Evolutionary conservation across 2,329 filamentous ascomycete species (phyloP).

Genomic region (Tricladium varicosporioides): DNA sequence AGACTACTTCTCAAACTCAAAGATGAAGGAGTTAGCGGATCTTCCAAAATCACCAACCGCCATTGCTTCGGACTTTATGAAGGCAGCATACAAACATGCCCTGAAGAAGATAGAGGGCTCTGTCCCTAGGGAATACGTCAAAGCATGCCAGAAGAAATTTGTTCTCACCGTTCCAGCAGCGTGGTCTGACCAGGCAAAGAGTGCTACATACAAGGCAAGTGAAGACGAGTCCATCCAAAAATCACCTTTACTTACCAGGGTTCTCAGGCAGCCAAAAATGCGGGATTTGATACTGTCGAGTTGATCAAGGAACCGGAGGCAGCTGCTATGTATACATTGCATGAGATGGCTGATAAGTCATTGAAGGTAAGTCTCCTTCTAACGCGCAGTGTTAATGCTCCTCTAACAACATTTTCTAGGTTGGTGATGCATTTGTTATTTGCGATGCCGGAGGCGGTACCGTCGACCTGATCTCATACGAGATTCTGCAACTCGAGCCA

Average conservation of each 20-base stretch:
- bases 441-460: conserved; percentile 35
- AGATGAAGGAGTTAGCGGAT: conserved; percentile 34
- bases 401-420: conserved; percentile 14
- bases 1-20: conserved; percentile 13
- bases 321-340: conserved; percentile 18
- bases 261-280: conserved; percentile 18
- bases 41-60: conserved; percentile 48
- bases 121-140: conserved; percentile 42
- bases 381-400: too few species aligned
- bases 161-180: conserved; percentile 58
- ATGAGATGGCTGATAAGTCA: conserved; percentile 4
- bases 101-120: conserved; percentile 42
- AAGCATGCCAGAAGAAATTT: conserved; percentile 48
- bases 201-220: conserved; percentile 47
- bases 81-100: conserved; percentile 42
- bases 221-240: background rate
- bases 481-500: conserved; percentile 18
- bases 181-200: conserved; percentile 54
- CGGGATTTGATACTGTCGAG: conserved; percentile 4
- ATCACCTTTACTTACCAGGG: background rate
- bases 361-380: conserved; percentile 1
- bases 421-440: conserved; percentile 32
- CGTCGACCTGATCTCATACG: conserved; percentile 35
- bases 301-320: conserved; percentile 23
- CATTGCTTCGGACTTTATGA: conserved; percentile 38